Base-by-base conservation (phyloP, 495 filamentous ascomycete species). In the Xanthoparmelia taractica region DNA sequence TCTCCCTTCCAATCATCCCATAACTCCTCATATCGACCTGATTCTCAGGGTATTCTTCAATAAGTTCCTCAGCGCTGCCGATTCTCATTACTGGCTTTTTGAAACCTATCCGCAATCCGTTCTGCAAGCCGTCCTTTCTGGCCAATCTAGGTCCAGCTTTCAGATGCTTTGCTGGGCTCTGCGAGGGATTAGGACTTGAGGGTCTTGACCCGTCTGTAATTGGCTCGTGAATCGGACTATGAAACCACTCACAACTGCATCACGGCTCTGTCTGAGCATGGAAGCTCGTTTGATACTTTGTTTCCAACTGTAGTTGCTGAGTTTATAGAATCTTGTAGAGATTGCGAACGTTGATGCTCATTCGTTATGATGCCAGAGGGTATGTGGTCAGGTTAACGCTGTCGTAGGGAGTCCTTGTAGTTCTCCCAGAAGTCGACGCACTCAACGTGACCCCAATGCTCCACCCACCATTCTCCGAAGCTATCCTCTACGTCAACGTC, bases 381-480 rank as follows among this genome's bases (percentile, higher is more conserved):
- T 4, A 20, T 31, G 7, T 25, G 33, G 15, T 8, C 38, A 29
- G 31, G 23, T 83, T 73, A 93, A 66, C 86, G 79, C 72, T 87
- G 84, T 66, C 78, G 77, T 67, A 96, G 77, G 58, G 79, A 75
- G 25, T 75, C 74, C 68, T 84, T 85, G 73, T 95, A 86, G 67
- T 82, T 80, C 57, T 87, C 76, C 94, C 94, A 98, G 68, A 96
- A 97, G 61, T 82, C 83, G 69, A 82, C 81, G 73, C 94, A 98
- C 60, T 83, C 82, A 20, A 85, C 75, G 76, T 96, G 88, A 50
- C 88, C 86, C 91, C 91, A 95, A 73, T 92, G 86, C 41, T 95
- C 89, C 18, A 87, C 80, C 94, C 94, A 98, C 91, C 91, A 97
- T 74, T 97, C 92, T 45, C 90, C 90, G 77, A 96, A 92, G 73